These are phyloP conservation scores for Vaccinium myrtillus DNA, from an alignment of 148 eudicot species.

Conservation along the genomic window DNA sequence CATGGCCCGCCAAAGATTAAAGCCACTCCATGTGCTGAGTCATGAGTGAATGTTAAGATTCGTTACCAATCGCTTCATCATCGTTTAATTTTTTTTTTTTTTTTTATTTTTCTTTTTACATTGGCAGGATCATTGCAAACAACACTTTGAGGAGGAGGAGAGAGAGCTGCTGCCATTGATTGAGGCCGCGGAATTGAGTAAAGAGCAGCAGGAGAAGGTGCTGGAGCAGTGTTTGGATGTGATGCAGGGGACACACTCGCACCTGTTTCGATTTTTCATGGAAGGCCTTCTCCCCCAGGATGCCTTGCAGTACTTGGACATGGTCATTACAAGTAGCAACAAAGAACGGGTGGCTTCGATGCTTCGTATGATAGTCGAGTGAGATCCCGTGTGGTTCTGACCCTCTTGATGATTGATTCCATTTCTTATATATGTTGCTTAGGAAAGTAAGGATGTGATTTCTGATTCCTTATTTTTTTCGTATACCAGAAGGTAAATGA, in stretches of 20 bases:
- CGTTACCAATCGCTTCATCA: not conserved
- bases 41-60: not conserved
- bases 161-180: slow-evolving; percentile 58
- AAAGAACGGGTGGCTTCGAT: slow-evolving; percentile 43
- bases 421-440: not conserved
- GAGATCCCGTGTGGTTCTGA: slow-evolving; percentile 18
- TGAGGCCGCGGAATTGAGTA: slow-evolving; percentile 70
- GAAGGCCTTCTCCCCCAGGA: slow-evolving; percentile 81
- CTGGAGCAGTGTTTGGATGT: slow-evolving; percentile 59
- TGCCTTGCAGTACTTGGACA: slow-evolving; percentile 69
- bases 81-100: not conserved
- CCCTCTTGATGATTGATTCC: not conserved
- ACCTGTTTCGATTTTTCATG: slow-evolving; percentile 64
- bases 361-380: slow-evolving; percentile 61
- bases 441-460: not conserved
- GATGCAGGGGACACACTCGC: slow-evolving; percentile 85
- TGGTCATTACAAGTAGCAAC: slow-evolving; percentile 48
- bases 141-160: slow-evolving; percentile 90
- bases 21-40: not conserved
- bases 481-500: not conserved
- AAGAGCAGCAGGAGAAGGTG: slow-evolving; percentile 48
- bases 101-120: not conserved
- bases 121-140: slow-evolving; percentile 61
- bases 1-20: not conserved
- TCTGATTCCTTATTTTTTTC: not conserved